Evolutionary conservation across 1,139 yeast genomes (phyloP).

Genomic region (Debaryomycetaceae sp.): DNA sequence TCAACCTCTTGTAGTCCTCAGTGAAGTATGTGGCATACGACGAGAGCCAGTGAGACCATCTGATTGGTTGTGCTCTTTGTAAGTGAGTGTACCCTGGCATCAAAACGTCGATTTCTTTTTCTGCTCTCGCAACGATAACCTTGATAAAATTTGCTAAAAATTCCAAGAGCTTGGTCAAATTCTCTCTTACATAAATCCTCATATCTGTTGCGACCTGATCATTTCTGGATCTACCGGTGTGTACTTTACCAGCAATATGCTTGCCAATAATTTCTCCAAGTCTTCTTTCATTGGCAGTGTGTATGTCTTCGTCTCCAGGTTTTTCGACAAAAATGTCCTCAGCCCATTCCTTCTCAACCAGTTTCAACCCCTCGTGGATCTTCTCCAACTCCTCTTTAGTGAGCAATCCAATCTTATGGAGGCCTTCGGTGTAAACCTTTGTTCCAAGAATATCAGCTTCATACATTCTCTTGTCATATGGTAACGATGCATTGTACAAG

Average conservation of each 20-base stretch:
- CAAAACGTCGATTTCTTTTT: slow-evolving; percentile 78
- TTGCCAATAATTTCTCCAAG: slow-evolving; percentile 93
- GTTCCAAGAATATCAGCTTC: slow-evolving; percentile 93
- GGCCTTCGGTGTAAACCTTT: slow-evolving; percentile 85
- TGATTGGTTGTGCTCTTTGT: slow-evolving; percentile 97
- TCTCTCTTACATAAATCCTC: slow-evolving; percentile 88
- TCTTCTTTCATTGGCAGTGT: slow-evolving; percentile 97
- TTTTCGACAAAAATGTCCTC: slow-evolving; percentile 71
- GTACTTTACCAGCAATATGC: slow-evolving; percentile 93
- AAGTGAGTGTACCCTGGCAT: slow-evolving; percentile 99
- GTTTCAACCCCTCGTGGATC: slow-evolving; percentile 77
- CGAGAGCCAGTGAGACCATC: slow-evolving; percentile 98
- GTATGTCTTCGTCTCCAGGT: slow-evolving; percentile 96
- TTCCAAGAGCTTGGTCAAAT: slow-evolving; percentile 56
- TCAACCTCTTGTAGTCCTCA: slow-evolving; percentile 81
- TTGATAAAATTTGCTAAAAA: slow-evolving; percentile 60
- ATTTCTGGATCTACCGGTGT: slow-evolving; percentile 96
- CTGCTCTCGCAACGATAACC: slow-evolving; percentile 72
- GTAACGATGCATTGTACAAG: slow-evolving; percentile 91
- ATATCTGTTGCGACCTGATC: slow-evolving; percentile 98
- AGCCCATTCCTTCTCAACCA: slow-evolving; percentile 78
- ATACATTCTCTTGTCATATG: slow-evolving; percentile 93
- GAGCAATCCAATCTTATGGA: slow-evolving; percentile 72
- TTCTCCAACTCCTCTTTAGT: slow-evolving; percentile 66
- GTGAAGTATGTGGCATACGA: slow-evolving; percentile 93